phyloP scores from a whole-genome alignment of 768 basidiomycete genomes.

The Obba rivulosa region DNA sequence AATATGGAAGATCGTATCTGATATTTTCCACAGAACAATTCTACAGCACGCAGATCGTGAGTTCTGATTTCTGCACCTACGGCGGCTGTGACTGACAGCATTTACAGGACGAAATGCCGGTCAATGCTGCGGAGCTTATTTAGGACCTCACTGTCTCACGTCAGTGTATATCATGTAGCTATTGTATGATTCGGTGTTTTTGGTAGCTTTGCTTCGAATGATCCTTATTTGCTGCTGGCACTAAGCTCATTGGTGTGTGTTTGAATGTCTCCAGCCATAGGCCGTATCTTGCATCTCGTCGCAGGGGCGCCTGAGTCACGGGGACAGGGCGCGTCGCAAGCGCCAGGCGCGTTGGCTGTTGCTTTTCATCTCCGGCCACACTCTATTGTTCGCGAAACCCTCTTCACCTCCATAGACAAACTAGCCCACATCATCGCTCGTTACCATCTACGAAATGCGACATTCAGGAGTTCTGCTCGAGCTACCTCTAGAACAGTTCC shows the following conservation, averaged over 20 bases:
- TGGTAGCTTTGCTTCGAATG: slow-evolving; percentile 4
- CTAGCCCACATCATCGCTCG: too few species aligned
- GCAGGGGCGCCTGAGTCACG: too few species aligned
- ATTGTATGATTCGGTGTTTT: slow-evolving; percentile 11
- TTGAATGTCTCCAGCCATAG: too few species aligned
- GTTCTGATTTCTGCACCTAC: slow-evolving; percentile 17
- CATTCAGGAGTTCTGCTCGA: slow-evolving; percentile 53
- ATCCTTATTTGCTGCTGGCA: not conserved
- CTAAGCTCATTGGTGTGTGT: too few species aligned
- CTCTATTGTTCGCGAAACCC: not conserved
- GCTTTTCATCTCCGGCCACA: slow-evolving; percentile 1
- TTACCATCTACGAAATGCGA: slow-evolving; percentile 6
- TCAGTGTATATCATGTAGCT: too few species aligned
- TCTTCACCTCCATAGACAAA: too few species aligned
- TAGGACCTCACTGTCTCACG: slow-evolving; percentile 28
- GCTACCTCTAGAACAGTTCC: slow-evolving; percentile 52
- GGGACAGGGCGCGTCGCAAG: too few species aligned
- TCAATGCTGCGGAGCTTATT: slow-evolving; percentile 96
- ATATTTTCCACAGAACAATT: slow-evolving; percentile 67
- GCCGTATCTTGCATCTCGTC: too few species aligned
- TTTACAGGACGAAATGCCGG: slow-evolving; percentile 92
- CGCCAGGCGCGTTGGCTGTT: slow-evolving; percentile 1
- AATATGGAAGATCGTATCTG: not conserved
- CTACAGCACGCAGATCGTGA: slow-evolving; percentile 91
- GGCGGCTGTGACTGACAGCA: slow-evolving; percentile 16